Percentiles rank a stretch among this genome's conserved stretches.
These are phyloP conservation scores for Mortierella alpina DNA, from an alignment of 192 early-diverging fungal species.

Conservation along the genomic window DNA sequence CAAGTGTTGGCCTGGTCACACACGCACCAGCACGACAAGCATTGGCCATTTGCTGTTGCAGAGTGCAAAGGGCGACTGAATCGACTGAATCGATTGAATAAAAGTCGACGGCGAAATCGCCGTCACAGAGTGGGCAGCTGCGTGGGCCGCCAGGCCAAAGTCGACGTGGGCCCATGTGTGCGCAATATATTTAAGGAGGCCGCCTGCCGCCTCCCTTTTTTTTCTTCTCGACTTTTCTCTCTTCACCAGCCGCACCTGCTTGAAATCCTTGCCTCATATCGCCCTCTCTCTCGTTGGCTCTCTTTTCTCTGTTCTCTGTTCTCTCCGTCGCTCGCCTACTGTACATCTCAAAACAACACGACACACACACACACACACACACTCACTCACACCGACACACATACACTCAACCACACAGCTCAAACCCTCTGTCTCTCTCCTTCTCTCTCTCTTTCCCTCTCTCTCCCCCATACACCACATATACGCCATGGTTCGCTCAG, in stretches of 20 bases:
- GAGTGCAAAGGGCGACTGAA: background rate
- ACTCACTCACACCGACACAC: background rate
- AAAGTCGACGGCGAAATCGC: constrained; percentile 25
- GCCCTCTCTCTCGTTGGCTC: background rate
- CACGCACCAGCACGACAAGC: no score
- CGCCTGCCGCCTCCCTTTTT: background rate
- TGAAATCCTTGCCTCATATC: background rate
- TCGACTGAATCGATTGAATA: constrained; percentile 14
- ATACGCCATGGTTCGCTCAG: constrained; percentile 74
- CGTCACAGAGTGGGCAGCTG: constrained; percentile 6
- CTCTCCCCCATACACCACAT: background rate
- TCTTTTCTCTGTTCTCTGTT: background rate
- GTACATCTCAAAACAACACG: background rate
- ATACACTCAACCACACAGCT: background rate
- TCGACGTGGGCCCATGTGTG: background rate
- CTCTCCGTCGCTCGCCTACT: background rate
- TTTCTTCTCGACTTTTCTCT: background rate
- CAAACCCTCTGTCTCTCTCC: no score
- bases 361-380: background rate
- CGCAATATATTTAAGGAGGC: background rate
- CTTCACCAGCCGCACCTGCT: background rate
- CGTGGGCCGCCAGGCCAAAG: background rate
- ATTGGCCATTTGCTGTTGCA: no score
- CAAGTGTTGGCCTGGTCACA: no score
- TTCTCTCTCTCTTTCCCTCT: background rate